These are phyloP conservation scores for Avena eriantha DNA, from an alignment of 176 grass and related monocot species.

Conservation along the genomic window DNA sequence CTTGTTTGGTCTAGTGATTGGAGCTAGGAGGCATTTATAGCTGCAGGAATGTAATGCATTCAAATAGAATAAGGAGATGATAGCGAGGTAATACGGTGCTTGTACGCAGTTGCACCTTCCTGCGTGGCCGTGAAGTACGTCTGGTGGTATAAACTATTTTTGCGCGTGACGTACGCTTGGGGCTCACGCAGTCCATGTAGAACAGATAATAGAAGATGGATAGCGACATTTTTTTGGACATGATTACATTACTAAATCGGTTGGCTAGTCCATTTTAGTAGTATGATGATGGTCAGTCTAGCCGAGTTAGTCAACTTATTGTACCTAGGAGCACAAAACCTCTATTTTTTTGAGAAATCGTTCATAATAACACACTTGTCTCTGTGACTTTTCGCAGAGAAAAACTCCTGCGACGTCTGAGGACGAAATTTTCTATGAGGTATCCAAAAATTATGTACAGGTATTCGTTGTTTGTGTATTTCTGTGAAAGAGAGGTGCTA, in stretches of 20 bases:
- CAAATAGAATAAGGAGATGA: background rate
- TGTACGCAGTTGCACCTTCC: background rate
- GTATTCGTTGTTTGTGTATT: too few relatives aligned
- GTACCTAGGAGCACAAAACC: too few relatives aligned
- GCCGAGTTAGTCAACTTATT: background rate
- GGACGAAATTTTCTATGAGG: too few relatives aligned
- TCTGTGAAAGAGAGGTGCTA: too few relatives aligned
- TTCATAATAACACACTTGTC: too few relatives aligned
- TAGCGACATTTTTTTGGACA: background rate
- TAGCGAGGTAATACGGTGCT: background rate
- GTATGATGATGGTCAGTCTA: background rate
- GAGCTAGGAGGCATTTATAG: constrained; percentile 2
- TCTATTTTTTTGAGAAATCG: too few relatives aligned
- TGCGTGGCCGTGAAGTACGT: background rate
- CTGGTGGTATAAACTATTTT: background rate
- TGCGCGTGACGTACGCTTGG: background rate
- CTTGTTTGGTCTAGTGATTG: background rate
- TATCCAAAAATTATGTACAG: too few relatives aligned
- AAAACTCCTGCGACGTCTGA: too few relatives aligned
- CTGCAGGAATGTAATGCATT: background rate
- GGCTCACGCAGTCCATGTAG: background rate
- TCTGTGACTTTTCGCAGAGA: too few relatives aligned
- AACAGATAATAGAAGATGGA: background rate
- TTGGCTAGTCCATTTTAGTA: background rate
- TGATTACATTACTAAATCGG: background rate